These are phyloP conservation scores for Nothophoma quercina DNA, from an alignment of 2,329 filamentous ascomycete genomes.

Conservation along the genomic window DNA sequence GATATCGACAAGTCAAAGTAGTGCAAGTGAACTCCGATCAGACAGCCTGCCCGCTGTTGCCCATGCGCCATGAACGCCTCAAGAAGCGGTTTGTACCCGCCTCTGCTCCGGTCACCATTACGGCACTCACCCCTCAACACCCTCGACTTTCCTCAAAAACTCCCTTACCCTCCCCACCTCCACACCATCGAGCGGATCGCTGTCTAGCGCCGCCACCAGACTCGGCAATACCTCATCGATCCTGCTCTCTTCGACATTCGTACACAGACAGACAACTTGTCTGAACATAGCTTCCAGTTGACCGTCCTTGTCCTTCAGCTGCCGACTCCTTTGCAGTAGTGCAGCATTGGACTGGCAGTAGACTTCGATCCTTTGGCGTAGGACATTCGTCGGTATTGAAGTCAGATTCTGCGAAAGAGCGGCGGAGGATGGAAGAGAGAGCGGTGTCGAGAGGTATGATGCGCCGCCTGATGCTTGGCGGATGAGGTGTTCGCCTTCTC, in stretches of 20 bases:
- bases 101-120: too few species aligned
- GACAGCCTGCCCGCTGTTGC: too few species aligned
- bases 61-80: too few species aligned
- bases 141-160: slow-evolving; percentile 81
- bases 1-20: too few species aligned
- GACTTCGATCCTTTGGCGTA: slow-evolving; percentile 74
- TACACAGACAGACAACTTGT: slow-evolving; percentile 86
- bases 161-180: slow-evolving; percentile 79
- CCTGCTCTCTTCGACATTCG: slow-evolving; percentile 76
- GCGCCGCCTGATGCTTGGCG: slow-evolving; percentile 41
- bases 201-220: slow-evolving; percentile 87
- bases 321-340: slow-evolving; percentile 71
- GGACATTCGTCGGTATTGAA: slow-evolving; percentile 38
- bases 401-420: slow-evolving; percentile 50
- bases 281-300: slow-evolving; percentile 89
- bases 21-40: too few species aligned
- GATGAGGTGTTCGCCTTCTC: slow-evolving; percentile 37
- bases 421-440: slow-evolving; percentile 38
- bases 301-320: slow-evolving; percentile 78
- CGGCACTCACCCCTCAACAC: slow-evolving; percentile 54
- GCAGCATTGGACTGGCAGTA: slow-evolving; percentile 73
- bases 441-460: slow-evolving; percentile 37
- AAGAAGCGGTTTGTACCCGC: too few species aligned
- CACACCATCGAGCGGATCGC: slow-evolving; percentile 72
- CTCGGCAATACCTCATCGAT: slow-evolving; percentile 83